Base-by-base conservation (phyloP, 2,329 filamentous ascomycete species). In the Apiospora rasikravindrae region DNA sequence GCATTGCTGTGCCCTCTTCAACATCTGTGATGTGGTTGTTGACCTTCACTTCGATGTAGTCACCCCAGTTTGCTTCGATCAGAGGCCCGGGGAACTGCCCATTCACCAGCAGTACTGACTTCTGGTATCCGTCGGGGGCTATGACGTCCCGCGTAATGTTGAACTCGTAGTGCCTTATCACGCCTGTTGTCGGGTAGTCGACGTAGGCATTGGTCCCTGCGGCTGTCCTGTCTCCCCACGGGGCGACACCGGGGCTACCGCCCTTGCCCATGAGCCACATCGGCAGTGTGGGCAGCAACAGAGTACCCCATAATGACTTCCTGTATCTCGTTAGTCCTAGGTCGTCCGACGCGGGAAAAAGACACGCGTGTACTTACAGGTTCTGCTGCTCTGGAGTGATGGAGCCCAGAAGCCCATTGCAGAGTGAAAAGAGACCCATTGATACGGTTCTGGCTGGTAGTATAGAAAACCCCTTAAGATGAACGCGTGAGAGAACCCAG, bases 121-220 rank as follows among this genome's bases (percentile, higher is more conserved):
- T 84, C 72, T 86, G 78, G 71, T 89, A 88, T 26, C 90, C 89
- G 77, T 91, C 90, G 0, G 88, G 88, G 0, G 86, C 84, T 70
- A 89, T 85, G 51, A 81, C 78, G 2, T 83, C 86, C 24, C 87
- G 84, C 71, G 83, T 86, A 72, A 90, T 79, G 4, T 84, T 86
- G 72, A 89, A 88, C 73, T 89, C 85, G 74, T 89, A 90, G 51
- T 83, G 82, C 14, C 89, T 82, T 29, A 87, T 88, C 2, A 89
- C 85, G 16, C 88, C 87, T 33, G 66, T 45, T 4, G 66, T 45
- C 22, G 66, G 66, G 44, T 33, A 68, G 66, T 47, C 66, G 40
- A 19, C 47, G 66, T 26, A 44, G 40, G 66, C 14, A 29, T 68
- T 68, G 24, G 66, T 88, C 49, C 77, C 77, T 7, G 77, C 77